phyloP scores from a whole-genome alignment of 768 basidiomycete genomes.

The Psilocybe subaeruginosa region DNA sequence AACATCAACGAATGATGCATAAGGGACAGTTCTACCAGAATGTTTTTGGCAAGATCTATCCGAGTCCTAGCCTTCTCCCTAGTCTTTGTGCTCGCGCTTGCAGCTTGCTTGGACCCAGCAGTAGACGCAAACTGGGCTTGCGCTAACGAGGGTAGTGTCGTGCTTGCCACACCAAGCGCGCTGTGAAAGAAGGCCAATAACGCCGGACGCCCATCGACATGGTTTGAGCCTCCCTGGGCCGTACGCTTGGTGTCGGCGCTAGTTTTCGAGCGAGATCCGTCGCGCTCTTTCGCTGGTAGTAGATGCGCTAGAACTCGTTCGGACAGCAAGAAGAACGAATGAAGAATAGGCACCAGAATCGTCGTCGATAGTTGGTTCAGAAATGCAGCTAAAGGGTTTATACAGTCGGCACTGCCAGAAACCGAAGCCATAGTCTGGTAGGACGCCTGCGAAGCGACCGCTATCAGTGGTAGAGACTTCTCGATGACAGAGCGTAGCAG shows the following conservation, averaged over 20 bases:
- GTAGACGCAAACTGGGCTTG: background rate
- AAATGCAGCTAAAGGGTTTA: background rate
- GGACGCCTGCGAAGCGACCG: background rate
- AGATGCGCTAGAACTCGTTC: conserved; percentile 15
- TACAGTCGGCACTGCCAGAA: background rate
- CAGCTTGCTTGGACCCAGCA: background rate
- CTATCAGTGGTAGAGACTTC: conserved; percentile 6
- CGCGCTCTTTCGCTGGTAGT: background rate
- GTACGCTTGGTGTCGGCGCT: background rate
- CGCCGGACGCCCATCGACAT: conserved; percentile 18
- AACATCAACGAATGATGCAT: conserved; percentile 35
- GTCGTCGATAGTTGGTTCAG: conserved; percentile 3
- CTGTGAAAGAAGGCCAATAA: conserved; percentile 20
- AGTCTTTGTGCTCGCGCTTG: background rate
- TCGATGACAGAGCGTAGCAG: conserved; percentile 5
- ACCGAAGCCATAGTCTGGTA: background rate
- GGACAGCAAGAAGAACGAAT: conserved; percentile 31
- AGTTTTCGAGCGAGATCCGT: conserved; percentile 3
- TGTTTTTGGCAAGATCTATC: background rate
- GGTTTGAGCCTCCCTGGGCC: background rate
- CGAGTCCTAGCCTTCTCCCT: background rate
- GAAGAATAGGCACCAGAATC: conserved; percentile 23
- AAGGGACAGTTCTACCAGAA: conserved; percentile 9
- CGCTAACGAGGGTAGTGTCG: background rate
- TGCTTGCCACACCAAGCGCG: conserved; percentile 1